Base-by-base conservation (phyloP, 1,284 basidiomycete species). In the Ustilago esculenta region DNA sequence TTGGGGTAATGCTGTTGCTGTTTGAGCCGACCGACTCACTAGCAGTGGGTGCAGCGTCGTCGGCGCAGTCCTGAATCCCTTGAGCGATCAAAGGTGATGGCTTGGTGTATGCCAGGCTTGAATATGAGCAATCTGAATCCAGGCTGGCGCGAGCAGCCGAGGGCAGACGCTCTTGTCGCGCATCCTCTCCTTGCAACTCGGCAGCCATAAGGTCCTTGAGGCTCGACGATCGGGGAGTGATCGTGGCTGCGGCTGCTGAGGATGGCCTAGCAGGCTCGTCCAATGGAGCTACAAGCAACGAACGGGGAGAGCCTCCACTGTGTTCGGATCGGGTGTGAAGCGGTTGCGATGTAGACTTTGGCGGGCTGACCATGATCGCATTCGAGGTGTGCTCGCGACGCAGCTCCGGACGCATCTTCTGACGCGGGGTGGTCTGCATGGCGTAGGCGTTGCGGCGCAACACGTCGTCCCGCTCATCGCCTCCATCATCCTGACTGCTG, bases 21-120 rank as follows among this genome's bases (percentile, higher is more conserved):
- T 39, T n/a, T n/a, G 30, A 4, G n/a, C 43, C 34, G 15, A 17
- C n/a, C n/a, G n/a, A 18, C 34, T 27, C 18, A 41, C 25, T 10
- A 15, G 7, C 27, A 29, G 27, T 12, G 27, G 12, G 27, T 12
- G 27, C 27, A 6, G 12, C 27, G 7, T 29, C 27, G 12, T 29
- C 12, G 27, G 12, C 27, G 7, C 7, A 29, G 12, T 15, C 24
- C 1, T 39, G n/a, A 3, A 14, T 10, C 0, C 29, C 34, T 23
- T 57, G 54, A 5, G 30, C 32, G 9, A 53, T 27, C 5, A 63
- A 36, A 18, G 64, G 57, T 17, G 53, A 67, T 10, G 65, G 65
- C 30, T 69, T 69, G 42, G 65, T 69, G 21, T 69, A 69, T 0
- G 65, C 65, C 18, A 69, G 42, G 17, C 59, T 58, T 11, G 65